These are phyloP conservation scores for Viola pubescens DNA, from an alignment of 441 rosid genomes.

Conservation along the genomic window DNA sequence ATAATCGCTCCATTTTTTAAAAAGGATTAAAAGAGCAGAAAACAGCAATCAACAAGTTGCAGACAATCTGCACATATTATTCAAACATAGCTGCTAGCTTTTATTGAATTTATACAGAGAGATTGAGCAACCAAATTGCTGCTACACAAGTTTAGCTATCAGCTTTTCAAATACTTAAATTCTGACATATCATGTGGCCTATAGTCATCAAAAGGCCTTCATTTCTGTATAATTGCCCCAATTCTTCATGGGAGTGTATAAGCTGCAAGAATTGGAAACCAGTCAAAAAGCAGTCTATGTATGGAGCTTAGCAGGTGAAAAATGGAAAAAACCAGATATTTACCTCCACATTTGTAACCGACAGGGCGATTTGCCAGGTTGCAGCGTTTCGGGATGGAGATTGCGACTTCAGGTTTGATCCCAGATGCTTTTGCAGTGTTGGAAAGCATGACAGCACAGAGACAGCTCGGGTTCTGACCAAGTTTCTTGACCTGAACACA, in stretches of 20 bases:
- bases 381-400: conserved; percentile 79
- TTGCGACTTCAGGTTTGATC: conserved; percentile 47
- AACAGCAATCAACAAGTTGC: not conserved
- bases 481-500: conserved; percentile 41
- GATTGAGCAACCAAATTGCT: conserved; percentile 6
- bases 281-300: not conserved
- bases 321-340: not conserved
- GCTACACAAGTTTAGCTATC: conserved; percentile 3
- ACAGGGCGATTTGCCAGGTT: conserved; percentile 66
- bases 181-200: not conserved
- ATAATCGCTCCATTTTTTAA: not conserved
- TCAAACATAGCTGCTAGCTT: conserved; percentile 11
- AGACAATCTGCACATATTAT: not conserved
- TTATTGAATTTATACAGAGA: conserved; percentile 11
- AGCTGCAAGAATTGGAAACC: conserved; percentile 26
- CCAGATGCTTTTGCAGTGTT: conserved; percentile 62
- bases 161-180: conserved; percentile 3
- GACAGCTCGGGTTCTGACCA: conserved; percentile 53
- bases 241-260: conserved; percentile 39
- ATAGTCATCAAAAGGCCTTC: not conserved
- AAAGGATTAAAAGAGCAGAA: not conserved
- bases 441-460: conserved; percentile 68
- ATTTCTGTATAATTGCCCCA: not conserved
- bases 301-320: not conserved
- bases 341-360: conserved; percentile 71